Evolutionary conservation across 2,329 filamentous ascomycete species (phyloP), one percentile per base, ranked within the genome.

Genomic region (Microdochium nivale): DNA sequence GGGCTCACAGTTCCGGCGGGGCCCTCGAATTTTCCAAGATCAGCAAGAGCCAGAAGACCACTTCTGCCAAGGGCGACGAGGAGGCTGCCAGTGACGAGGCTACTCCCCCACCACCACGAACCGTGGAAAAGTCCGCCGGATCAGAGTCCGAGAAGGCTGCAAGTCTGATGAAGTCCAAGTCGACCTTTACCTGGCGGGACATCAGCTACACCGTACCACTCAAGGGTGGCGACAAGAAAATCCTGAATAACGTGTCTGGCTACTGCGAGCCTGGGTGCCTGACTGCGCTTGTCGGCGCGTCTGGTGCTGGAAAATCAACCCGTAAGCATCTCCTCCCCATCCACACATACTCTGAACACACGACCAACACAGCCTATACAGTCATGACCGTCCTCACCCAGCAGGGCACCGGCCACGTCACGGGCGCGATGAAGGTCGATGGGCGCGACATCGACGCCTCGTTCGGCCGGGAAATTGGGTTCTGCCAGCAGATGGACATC

Each of bases 221-320:
- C 54, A 73, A 81, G 43, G 78, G 79, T 5, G 81, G 81, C 47
- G 75, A 76, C 51, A 70, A 81, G 49, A 76, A 79, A 62, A 72
- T 88, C 1, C 70, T 89, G 48, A 85, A 88, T 60, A 76, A 82
- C 4, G 80, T 94, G 53, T 84, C 76, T 52, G 89, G 89, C 1
- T 92, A 88, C 58, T 88, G 83, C 1, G 90, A 90, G 61, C 89
- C 89, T 1, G 88, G 89, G 19, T 69, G 86, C 19, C 84, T 95
- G 79, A 83, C 89, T 44, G 89, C 89, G 0, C 72, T 95, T 1
- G 88, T 94, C 75, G 90, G 90, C 51, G 87, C 86, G 1, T 88
- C 82, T 3, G 88, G 87, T 44, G 89, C 90, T 9, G 90, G 89
- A 13, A 95, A 95, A 69, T 91, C 88, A 0, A 94, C 89, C 0